A percentile compares a stretch with the other conserved stretches of the same genome.
These are phyloP conservation scores for Lophiostoma macrostomum DNA, from an alignment of 495 filamentous ascomycete genomes.

Conservation along the genomic window DNA sequence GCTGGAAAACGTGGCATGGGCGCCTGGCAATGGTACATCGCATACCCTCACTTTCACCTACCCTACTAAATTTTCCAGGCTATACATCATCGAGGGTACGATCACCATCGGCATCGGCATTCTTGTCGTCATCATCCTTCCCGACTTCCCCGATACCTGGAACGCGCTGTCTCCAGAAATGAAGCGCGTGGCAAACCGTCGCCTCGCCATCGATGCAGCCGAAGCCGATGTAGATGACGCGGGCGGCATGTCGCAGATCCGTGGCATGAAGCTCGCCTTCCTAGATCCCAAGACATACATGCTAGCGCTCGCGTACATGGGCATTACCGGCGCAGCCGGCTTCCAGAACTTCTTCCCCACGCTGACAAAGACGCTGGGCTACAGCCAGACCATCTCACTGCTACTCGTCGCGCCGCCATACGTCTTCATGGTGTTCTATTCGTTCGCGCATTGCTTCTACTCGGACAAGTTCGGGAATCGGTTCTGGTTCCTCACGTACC, in stretches of 20 bases:
- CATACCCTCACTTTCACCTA: not conserved
- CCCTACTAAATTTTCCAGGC: slow-evolving; percentile 14
- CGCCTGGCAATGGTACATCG: slow-evolving; percentile 25
- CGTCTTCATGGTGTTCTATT: slow-evolving; percentile 54
- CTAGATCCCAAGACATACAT: slow-evolving; percentile 52
- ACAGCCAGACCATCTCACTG: slow-evolving; percentile 44
- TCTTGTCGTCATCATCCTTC: slow-evolving; percentile 8
- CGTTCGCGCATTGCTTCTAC: slow-evolving; percentile 45
- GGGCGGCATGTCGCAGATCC: slow-evolving; percentile 48
- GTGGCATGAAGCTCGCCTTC: slow-evolving; percentile 52
- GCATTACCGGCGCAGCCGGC: slow-evolving; percentile 50
- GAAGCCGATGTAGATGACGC: slow-evolving; percentile 50
- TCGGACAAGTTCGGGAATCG: slow-evolving; percentile 48
- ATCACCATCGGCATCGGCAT: slow-evolving; percentile 30
- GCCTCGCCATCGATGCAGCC: slow-evolving; percentile 47
- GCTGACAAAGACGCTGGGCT: slow-evolving; percentile 46
- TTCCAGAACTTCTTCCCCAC: slow-evolving; percentile 59
- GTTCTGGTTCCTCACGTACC: slow-evolving; percentile 55
- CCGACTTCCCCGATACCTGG: slow-evolving; percentile 42
- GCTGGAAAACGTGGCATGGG: slow-evolving; percentile 18
- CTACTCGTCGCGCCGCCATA: slow-evolving; percentile 55
- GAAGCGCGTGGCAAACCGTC: slow-evolving; percentile 50
- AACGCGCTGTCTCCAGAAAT: slow-evolving; percentile 47
- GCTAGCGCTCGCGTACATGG: slow-evolving; percentile 52
- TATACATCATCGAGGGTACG: slow-evolving; percentile 37